Evolutionary conservation across 495 filamentous ascomycete species (phyloP), one percentile per base, ranked within the genome.

Genomic region (Penicillium turbatum): DNA sequence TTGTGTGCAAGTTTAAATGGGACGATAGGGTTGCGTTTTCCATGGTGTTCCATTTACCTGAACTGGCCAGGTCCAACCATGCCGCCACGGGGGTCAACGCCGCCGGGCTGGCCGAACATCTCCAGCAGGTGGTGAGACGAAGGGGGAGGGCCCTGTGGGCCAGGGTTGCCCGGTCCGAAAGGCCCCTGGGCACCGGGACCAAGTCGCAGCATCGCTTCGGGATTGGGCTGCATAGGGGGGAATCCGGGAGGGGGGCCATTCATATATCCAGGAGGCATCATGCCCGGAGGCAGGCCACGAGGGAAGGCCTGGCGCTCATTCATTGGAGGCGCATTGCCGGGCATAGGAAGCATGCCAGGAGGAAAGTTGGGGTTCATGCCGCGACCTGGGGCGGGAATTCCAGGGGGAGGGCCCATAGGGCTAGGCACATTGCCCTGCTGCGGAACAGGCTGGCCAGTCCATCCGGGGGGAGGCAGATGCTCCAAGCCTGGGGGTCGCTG

Each of bases 191-290:
- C 60, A 35, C 64, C 66, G 39, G 67, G 69, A 9, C 57, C 70
- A 36, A 70, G 46, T 30, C 71, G 69, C 70, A 78, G 73, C 57
- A 73, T 57, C 5, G 62, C 70, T 32, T 78, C 74, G 1, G 66
- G 72, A 48, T 72, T 75, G 42, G 64, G 76, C 6, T 72, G 74
- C 66, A 75, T 71, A 15, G 69, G 72, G 34, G 73, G 70, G 48
- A 79, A 79, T 6, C 74, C 75, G 15, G 74, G 77, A 1, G 69
- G 71, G 32, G 71, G 73, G 1, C 65, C 72, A 45, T 70, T 72
- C 69, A 76, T 74, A 55, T 76, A 81, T 17, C 76, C 78, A 1
- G 77, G 77, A 31, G 75, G 77, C 62, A 76, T 73, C 74, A 79
- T 78, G 32, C 75, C 76, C 1, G 72, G 76, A 24, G 72, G 74